phyloP scores from a whole-genome alignment of 2,329 filamentous ascomycete species.

The Colletotrichum sansevieriae region DNA sequence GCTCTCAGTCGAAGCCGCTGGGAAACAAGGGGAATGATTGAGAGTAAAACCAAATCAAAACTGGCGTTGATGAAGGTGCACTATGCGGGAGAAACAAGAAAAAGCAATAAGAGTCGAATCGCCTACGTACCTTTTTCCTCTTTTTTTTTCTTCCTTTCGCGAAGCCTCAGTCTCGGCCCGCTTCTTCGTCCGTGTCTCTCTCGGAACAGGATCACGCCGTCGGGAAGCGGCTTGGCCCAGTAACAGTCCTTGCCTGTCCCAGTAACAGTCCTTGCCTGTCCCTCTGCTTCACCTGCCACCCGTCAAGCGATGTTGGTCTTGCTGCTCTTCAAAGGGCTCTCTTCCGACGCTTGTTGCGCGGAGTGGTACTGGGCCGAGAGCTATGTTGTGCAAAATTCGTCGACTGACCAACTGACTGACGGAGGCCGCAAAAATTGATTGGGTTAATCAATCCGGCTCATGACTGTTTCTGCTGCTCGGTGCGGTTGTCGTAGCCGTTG shows the following conservation, averaged over 20 bases:
- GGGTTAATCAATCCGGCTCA: slow-evolving; percentile 20
- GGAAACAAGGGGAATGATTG: slow-evolving; percentile 19
- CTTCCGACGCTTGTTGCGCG: slow-evolving; percentile 15
- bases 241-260: slow-evolving; percentile 19
- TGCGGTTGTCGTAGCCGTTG: slow-evolving; percentile 4
- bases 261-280: slow-evolving; percentile 21
- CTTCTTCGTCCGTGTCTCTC: slow-evolving; percentile 28
- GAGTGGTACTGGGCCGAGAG: slow-evolving; percentile 13
- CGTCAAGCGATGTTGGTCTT: slow-evolving; percentile 13
- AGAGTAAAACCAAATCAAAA: slow-evolving; percentile 15
- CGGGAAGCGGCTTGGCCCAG: slow-evolving; percentile 30
- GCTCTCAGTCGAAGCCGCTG: neutral
- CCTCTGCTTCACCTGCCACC: slow-evolving; percentile 23
- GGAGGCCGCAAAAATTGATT: slow-evolving; percentile 15
- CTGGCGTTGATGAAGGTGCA: slow-evolving; percentile 33
- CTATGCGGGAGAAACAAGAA: slow-evolving; percentile 31
- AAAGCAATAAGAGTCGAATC: slow-evolving; percentile 34
- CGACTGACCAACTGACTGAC: slow-evolving; percentile 7
- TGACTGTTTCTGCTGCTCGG: slow-evolving; percentile 16
- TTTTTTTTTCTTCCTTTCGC: slow-evolving; percentile 13
- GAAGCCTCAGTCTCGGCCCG: slow-evolving; percentile 38
- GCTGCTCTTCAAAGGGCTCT: slow-evolving; percentile 11
- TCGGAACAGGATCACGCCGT: slow-evolving; percentile 33
- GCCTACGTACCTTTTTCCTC: slow-evolving; percentile 25
- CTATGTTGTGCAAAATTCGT: slow-evolving; percentile 12